Base-by-base conservation (phyloP, 176 grass and related monocot genomes). In the Coix lacrymajobi region DNA sequence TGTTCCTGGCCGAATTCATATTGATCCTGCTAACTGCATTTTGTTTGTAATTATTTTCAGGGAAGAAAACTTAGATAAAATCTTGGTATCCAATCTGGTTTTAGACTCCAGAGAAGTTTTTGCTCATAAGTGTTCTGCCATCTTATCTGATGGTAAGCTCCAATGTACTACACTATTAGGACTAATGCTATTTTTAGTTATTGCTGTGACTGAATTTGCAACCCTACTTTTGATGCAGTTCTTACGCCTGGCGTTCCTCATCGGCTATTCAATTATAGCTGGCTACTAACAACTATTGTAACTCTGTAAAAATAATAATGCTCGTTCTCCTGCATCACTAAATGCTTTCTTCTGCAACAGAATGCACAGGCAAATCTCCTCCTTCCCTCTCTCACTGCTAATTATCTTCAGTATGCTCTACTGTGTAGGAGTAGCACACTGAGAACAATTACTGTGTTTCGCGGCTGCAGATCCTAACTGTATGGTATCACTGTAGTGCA, bases 141-240 rank as follows among this genome's bases (percentile, higher is more conserved):
- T 62, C 74, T 54, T 92, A 78, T 81, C 36, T 74, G 82, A 94
- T 75, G 94, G 92, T 97, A 84, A 86, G 60, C 44, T 76, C 61
- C 54, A 48, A 3, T 77, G 74, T 40, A 79, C 31, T 54, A 36
- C 49, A 25, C 26, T 29, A 75, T 39, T 61, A 49, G 22, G 31
- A 48, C 4, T 15, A 75, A 44, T 8, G 30, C 57, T 29, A 74
- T 29, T 60, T 61, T 62, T 30, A 26, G 51, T 71, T 13, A 62
- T 81, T 61, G 8, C 6, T 54, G 25, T 77, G 81, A 62, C 81
- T 87, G 72, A 80, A 81, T 58, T 52, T 62, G 22, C 46, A 17
- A 17, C 31, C 28, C 33, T 75, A 64, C 17, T 36, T 70, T 75
- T 76, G 65, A 5, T 90, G 81, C 81, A 92, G 89, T 92, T 85